Evolutionary conservation across 495 filamentous ascomycete genomes (phyloP).

Genomic region (Penicillium bovifimosum): DNA sequence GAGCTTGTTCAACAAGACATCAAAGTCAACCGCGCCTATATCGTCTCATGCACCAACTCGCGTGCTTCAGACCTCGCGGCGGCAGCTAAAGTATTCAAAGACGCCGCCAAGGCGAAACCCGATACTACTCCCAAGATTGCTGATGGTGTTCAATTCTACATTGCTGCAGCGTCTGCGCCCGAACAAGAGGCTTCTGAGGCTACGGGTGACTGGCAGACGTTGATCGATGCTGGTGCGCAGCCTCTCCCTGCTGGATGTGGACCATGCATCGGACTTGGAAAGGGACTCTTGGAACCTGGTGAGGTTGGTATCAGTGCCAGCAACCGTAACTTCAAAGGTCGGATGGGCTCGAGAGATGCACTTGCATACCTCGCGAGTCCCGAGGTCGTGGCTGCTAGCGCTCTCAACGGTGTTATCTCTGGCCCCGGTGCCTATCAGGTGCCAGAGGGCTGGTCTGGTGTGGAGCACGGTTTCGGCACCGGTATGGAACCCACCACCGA

Average conservation of each 20-base stretch:
- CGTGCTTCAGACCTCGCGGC: slow-evolving; percentile 76
- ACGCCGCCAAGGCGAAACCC: slow-evolving; percentile 54
- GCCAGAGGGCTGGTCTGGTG: slow-evolving; percentile 60
- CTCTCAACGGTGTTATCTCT: slow-evolving; percentile 67
- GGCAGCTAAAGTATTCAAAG: slow-evolving; percentile 81
- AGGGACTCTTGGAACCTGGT: slow-evolving; percentile 74
- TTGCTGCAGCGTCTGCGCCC: slow-evolving; percentile 76
- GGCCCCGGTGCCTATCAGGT: slow-evolving; percentile 77
- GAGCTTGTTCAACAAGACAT: slow-evolving; percentile 64
- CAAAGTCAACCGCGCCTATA: slow-evolving; percentile 76
- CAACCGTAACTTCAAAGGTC: slow-evolving; percentile 91
- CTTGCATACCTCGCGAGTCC: slow-evolving; percentile 87
- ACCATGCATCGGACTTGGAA: slow-evolving; percentile 83
- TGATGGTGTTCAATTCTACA: slow-evolving; percentile 77
- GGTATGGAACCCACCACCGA: slow-evolving; percentile 58
- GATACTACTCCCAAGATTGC: slow-evolving; percentile 69
- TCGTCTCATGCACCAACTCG: slow-evolving; percentile 89
- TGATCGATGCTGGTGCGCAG: slow-evolving; percentile 74
- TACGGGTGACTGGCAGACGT: slow-evolving; percentile 78
- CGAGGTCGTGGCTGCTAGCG: slow-evolving; percentile 87
- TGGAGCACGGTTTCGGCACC: slow-evolving; percentile 65
- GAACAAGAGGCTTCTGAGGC: slow-evolving; percentile 79
- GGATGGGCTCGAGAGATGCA: slow-evolving; percentile 79
- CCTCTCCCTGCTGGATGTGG: slow-evolving; percentile 76
- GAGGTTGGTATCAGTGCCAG: slow-evolving; percentile 86